Evolutionary conservation across 768 basidiomycete genomes (phyloP), one percentile per base, ranked within the genome.

Genomic region (Phaeolepiota aurea): DNA sequence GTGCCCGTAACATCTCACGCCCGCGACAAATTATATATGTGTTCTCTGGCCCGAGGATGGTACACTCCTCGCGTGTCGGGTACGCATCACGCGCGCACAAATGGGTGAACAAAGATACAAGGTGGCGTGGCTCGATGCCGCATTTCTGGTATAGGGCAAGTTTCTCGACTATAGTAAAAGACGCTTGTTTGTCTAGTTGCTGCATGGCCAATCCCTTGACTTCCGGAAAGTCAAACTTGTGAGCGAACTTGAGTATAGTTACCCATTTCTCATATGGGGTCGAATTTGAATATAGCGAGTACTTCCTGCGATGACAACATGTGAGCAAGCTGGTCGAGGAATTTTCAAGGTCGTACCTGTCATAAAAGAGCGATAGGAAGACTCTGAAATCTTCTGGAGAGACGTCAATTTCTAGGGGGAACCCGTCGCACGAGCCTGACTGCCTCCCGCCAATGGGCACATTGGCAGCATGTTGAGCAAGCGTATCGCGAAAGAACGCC

Each of bases 291-390:
- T 82, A 81, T 7, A 73, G 59, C 1, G 74, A 74, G 41, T 82
- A 82, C 44, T 61, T 62, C 0, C 81, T 85, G 48, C n/a, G 37
- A 45, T 18, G 20, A 48, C n/a, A 37, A 45, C 16, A 20, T 35
- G 33, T 35, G 9, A 35, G 15, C 33, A 28, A 28, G n/a, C 25
- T 28, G 7, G 16, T 10, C 30, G 13, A 5, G 16, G 25, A 13
- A 40, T 15, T 5, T 31, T 19, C n/a, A 49, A 48, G 21, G 42
- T 62, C 64, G 45, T 47, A 74, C 72, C 62, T 62, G 32, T 76
- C 74, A 15, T 75, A 78, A 47, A 76, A 75, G 0, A 80, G 66
- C 76, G 75, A 77, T 0, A 79, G 49, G 0, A 81, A 64, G n/a
- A n/a, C 25, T n/a, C 7, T n/a, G n/a, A 28, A n/a, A 7, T 28